Conservation (phyloP, 345 rosid species). For the Arabidopsis arenosa region DNA sequence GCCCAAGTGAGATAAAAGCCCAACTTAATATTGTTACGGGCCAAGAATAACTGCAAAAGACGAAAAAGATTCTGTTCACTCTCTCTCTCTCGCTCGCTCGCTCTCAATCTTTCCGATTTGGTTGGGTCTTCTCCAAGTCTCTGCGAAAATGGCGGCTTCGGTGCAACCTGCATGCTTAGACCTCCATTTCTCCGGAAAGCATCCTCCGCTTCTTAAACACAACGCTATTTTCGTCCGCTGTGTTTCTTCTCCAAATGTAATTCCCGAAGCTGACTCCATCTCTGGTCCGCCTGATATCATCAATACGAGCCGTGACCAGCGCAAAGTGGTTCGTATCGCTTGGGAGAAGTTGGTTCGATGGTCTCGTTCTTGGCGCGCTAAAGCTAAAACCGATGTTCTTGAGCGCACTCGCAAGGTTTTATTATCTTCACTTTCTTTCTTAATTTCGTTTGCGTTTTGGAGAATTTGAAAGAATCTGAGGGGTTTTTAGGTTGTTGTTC, state of each 20-base stretch:
- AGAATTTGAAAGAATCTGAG: conserved; percentile 13
- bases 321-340: conserved; percentile 73
- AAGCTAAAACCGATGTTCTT: conserved; percentile 73
- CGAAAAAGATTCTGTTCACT: conserved; percentile 11
- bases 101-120: conserved; percentile 35
- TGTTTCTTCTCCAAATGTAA: conserved; percentile 38
- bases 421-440: background rate
- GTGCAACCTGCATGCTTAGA: conserved; percentile 48
- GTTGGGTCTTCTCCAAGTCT: conserved; percentile 35
- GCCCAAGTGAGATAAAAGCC: conserved; percentile 26
- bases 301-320: conserved; percentile 53
- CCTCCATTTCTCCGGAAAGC: conserved; percentile 43
- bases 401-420: conserved; percentile 81
- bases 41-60: conserved; percentile 21
- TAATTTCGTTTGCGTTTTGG: background rate
- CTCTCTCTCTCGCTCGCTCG: background rate
- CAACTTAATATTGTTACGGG: background rate
- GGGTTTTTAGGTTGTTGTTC: conserved; percentile 82
- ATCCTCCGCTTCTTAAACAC: conserved; percentile 25
- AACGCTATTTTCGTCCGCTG: conserved; percentile 42
- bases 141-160: conserved; percentile 51
- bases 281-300: conserved; percentile 35
- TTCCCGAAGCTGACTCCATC: conserved; percentile 33
- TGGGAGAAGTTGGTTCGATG: conserved; percentile 94
- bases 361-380: conserved; percentile 90